Conservation (phyloP, 2,329 filamentous ascomycete genomes). For the Penicillium expansum region DNA sequence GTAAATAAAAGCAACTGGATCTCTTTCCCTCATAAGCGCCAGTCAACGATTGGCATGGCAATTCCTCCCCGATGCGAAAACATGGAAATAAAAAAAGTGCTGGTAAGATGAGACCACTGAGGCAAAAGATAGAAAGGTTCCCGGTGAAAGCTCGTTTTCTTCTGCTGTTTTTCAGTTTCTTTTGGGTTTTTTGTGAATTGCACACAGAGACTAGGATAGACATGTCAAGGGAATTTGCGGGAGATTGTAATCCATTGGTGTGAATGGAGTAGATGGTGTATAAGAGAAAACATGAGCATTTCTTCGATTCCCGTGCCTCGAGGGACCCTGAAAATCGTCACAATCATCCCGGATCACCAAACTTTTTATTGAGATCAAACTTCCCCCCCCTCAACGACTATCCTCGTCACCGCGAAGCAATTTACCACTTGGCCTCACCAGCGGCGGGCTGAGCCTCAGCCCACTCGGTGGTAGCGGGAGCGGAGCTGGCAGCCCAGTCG, state of each 20-base stretch:
- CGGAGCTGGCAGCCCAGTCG: constrained; percentile 53
- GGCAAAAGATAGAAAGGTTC: constrained; percentile 31
- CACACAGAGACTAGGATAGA: constrained; percentile 42
- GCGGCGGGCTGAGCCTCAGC: constrained; percentile 37
- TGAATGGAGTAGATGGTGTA: constrained; percentile 21
- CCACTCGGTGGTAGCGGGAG: constrained; percentile 41
- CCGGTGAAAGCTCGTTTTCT: constrained; percentile 34
- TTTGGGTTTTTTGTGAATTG: constrained; percentile 31
- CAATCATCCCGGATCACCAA: constrained; percentile 27
- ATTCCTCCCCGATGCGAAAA: constrained; percentile 38
- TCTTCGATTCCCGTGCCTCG: constrained; percentile 14
- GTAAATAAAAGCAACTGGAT: constrained; percentile 57
- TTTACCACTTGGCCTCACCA: constrained; percentile 43
- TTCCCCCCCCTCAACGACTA: constrained; percentile 31
- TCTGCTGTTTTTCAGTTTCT: constrained; percentile 35
- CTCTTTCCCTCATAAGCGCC: constrained; percentile 99
- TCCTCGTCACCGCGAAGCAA: constrained; percentile 26
- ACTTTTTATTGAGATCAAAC: constrained; percentile 24
- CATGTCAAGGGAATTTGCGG: constrained; percentile 36
- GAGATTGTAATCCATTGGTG: constrained; percentile 22
- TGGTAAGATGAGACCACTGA: constrained; percentile 25
- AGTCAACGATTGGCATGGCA: constrained; percentile 55
- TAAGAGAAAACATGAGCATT: constrained; percentile 28
- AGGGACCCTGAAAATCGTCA: constrained; percentile 16
- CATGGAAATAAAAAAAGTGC: constrained; percentile 29